These are phyloP conservation scores for Malus hybrid DNA, from an alignment of 331 rosid genomes.

Conservation along the genomic window DNA sequence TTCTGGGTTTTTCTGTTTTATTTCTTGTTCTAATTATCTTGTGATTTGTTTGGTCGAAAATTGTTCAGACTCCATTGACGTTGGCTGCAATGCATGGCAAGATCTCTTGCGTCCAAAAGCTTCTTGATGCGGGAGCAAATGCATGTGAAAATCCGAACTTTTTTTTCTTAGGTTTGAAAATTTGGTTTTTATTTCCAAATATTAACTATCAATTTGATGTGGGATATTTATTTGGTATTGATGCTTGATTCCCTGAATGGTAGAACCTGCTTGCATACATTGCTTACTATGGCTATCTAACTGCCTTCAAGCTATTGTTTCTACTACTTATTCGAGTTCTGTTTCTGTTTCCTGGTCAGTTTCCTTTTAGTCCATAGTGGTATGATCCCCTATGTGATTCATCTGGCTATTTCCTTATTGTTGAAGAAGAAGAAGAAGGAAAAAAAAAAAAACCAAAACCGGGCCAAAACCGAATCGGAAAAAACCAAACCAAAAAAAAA, in stretches of 20 bases:
- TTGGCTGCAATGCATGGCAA: conserved; percentile 90
- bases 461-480: no score
- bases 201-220: conserved; percentile 2
- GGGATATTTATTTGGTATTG: conserved; percentile 45
- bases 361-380: neutral
- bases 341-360: conserved; percentile 81
- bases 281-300: conserved; percentile 71
- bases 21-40: neutral
- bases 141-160: conserved; percentile 22
- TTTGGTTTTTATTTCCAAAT: neutral
- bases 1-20: neutral
- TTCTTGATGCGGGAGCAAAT: conserved; percentile 80
- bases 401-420: neutral
- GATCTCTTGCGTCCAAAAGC: conserved; percentile 57
- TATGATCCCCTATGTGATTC: neutral
- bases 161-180: neutral
- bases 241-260: conserved; percentile 70
- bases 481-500: no score
- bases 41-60: neutral
- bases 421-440: no score
- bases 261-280: conserved; percentile 93
- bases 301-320: conserved; percentile 72
- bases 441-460: no score
- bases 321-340: conserved; percentile 66
- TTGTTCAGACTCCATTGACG: conserved; percentile 80